Evolutionary conservation across 139 green algal species (phyloP).

Genomic region (Chlorella sp.): DNA sequence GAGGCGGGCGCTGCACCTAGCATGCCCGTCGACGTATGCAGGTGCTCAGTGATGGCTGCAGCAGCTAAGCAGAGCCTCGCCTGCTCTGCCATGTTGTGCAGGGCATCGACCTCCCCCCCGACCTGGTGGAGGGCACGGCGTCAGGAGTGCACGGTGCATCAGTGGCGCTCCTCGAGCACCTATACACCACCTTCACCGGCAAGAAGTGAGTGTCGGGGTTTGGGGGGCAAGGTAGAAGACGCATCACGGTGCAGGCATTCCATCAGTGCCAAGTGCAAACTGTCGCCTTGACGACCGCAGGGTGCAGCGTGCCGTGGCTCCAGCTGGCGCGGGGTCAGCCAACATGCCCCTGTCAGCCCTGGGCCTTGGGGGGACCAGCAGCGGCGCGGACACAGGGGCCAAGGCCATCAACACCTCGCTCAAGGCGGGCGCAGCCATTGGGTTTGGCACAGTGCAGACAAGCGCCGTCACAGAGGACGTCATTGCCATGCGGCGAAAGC

Average conservation of each 20-base stretch:
- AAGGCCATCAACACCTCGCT: background rate
- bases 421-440: background rate
- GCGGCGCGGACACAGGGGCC: background rate
- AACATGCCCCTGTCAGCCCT: background rate
- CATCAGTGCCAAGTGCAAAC: background rate
- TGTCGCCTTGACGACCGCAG: background rate
- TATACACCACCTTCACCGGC: constrained; percentile 49
- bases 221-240: background rate
- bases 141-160: constrained; percentile 35
- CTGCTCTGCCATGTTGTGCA: constrained; percentile 5
- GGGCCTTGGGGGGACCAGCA: background rate
- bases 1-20: background rate
- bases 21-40: background rate
- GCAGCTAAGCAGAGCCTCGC: background rate
- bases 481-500: background rate
- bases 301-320: background rate
- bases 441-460: constrained; percentile 1
- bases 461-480: background rate
- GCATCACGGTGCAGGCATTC: background rate
- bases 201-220: constrained; percentile 43
- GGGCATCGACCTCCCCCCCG: constrained; percentile 27
- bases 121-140: constrained; percentile 37
- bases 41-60: background rate
- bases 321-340: background rate
- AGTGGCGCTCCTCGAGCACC: constrained; percentile 38